Percentiles rank a stretch among this genome's conserved stretches.
These are phyloP conservation scores for Claviceps humidiphila DNA, from an alignment of 2,329 filamentous ascomycete genomes.

Conservation along the genomic window DNA sequence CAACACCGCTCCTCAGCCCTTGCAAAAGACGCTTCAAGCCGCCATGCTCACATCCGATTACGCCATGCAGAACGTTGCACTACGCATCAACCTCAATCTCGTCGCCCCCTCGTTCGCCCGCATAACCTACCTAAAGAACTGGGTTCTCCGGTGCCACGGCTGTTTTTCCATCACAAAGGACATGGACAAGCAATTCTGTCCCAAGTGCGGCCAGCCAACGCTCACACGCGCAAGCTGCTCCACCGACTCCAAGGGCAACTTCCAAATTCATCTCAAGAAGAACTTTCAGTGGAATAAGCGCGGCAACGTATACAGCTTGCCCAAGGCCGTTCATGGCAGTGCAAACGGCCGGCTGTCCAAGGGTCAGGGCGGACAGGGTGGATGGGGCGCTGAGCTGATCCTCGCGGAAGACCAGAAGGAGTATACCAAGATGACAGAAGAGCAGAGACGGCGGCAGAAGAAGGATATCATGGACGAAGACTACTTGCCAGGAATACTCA, in stretches of 20 bases:
- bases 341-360: slow-evolving; percentile 61
- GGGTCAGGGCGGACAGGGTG: slow-evolving; percentile 65
- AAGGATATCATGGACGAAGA: slow-evolving; percentile 92
- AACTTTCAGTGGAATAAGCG: slow-evolving; percentile 95
- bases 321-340: slow-evolving; percentile 73
- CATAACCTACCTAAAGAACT: slow-evolving; percentile 75
- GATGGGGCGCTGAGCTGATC: slow-evolving; percentile 76
- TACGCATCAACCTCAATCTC: slow-evolving; percentile 89
- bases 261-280: slow-evolving; percentile 76
- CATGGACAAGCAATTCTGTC: slow-evolving; percentile 84
- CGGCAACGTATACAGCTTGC: slow-evolving; percentile 84
- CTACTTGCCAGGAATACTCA: slow-evolving; percentile 74
- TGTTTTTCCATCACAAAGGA: slow-evolving; percentile 80
- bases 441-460: slow-evolving; percentile 53
- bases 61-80: slow-evolving; percentile 92
- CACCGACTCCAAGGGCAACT: slow-evolving; percentile 66
- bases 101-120: slow-evolving; percentile 66
- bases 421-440: slow-evolving; percentile 51
- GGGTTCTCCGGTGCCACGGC: slow-evolving; percentile 83
- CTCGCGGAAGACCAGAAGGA: slow-evolving; percentile 95
- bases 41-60: slow-evolving; percentile 93
- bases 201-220: slow-evolving; percentile 76
- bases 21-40: slow-evolving; percentile 60
- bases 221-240: slow-evolving; percentile 76
- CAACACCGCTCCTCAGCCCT: slow-evolving; percentile 32